phyloP scores from a whole-genome alignment of 257 asterid genomes.

The Ajuga chamaepitys region DNA sequence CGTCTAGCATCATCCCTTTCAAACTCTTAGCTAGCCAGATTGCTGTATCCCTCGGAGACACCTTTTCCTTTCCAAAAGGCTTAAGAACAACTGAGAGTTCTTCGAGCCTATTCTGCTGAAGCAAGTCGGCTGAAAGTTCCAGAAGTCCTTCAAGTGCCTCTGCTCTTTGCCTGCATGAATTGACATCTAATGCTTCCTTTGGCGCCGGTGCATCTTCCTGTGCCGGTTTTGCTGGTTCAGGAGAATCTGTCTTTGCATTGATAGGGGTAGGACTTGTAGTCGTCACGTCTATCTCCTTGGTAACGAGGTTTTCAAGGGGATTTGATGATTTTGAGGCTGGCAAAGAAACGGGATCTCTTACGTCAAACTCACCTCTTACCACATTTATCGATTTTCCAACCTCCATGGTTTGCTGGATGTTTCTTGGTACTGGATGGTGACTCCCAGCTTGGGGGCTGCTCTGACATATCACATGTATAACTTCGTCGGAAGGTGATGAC shows the following conservation, averaged over 20 bases:
- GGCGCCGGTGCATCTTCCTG: constrained; percentile 46
- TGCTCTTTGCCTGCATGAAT: constrained; percentile 84
- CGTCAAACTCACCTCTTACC: constrained; percentile 42
- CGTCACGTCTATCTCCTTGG: constrained; percentile 44
- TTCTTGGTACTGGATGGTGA: constrained; percentile 39
- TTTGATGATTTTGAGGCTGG: constrained; percentile 29
- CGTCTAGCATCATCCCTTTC: constrained; percentile 93
- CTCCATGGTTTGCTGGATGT: constrained; percentile 29
- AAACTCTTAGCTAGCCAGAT: constrained; percentile 95
- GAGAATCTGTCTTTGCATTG: constrained; percentile 26
- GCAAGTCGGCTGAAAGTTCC: constrained; percentile 94
- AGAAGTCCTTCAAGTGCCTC: constrained; percentile 94
- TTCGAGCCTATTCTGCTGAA: constrained; percentile 77
- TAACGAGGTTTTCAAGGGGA: constrained; percentile 25
- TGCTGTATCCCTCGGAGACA: constrained; percentile 96
- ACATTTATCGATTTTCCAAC: constrained; percentile 44
- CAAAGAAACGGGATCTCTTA: constrained; percentile 28
- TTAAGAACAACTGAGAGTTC: constrained; percentile 80
- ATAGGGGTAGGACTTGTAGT: constrained; percentile 18
- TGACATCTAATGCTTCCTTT: constrained; percentile 68
- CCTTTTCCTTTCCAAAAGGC: constrained; percentile 95
- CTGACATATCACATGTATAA: constrained; percentile 60
- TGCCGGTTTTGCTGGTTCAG: constrained; percentile 26
- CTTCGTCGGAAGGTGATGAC: constrained; percentile 50
- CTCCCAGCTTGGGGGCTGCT: constrained; percentile 57